Evolutionary conservation across 2,329 filamentous ascomycete species (phyloP).

Genomic region (Daldinia sp.): DNA sequence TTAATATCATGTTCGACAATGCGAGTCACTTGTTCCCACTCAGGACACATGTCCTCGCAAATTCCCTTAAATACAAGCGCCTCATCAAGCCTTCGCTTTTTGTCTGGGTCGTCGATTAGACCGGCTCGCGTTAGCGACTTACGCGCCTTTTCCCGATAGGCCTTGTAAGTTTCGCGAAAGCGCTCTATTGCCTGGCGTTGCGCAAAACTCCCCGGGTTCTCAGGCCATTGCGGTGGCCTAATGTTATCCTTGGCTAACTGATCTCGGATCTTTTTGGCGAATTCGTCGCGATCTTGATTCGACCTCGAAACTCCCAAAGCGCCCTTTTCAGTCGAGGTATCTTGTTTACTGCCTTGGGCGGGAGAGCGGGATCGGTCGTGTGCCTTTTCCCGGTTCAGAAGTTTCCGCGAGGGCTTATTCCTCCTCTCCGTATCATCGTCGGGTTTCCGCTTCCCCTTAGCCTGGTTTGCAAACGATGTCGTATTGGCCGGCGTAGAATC

Average conservation of each 20-base stretch:
- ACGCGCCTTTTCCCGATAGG: slow-evolving; percentile 65
- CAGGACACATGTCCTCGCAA: slow-evolving; percentile 74
- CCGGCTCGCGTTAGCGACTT: slow-evolving; percentile 65
- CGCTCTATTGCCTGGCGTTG: slow-evolving; percentile 61
- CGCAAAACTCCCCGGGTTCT: slow-evolving; percentile 60
- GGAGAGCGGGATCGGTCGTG: slow-evolving; percentile 18
- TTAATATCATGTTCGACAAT: slow-evolving; percentile 69
- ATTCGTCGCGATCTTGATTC: slow-evolving; percentile 37
- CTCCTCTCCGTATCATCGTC: slow-evolving; percentile 23
- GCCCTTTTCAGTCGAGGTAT: background rate
- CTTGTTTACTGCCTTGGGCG: slow-evolving; percentile 3
- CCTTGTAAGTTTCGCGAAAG: slow-evolving; percentile 64
- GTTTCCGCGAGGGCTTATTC: slow-evolving; percentile 32
- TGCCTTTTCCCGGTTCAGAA: slow-evolving; percentile 13
- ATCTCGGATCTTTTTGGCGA: slow-evolving; percentile 59
- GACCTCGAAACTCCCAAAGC: slow-evolving; percentile 7
- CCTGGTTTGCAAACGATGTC: background rate
- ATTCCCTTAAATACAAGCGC: slow-evolving; percentile 74
- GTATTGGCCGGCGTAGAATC: background rate
- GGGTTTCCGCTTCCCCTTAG: slow-evolving; percentile 35
- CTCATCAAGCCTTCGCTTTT: slow-evolving; percentile 67
- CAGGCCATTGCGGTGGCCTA: slow-evolving; percentile 62
- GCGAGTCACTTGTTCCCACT: slow-evolving; percentile 69
- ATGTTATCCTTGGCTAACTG: slow-evolving; percentile 65
- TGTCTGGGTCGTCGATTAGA: slow-evolving; percentile 71